Conservation (phyloP, 495 filamentous ascomycete species). For the Penicillium diatomitis region DNA sequence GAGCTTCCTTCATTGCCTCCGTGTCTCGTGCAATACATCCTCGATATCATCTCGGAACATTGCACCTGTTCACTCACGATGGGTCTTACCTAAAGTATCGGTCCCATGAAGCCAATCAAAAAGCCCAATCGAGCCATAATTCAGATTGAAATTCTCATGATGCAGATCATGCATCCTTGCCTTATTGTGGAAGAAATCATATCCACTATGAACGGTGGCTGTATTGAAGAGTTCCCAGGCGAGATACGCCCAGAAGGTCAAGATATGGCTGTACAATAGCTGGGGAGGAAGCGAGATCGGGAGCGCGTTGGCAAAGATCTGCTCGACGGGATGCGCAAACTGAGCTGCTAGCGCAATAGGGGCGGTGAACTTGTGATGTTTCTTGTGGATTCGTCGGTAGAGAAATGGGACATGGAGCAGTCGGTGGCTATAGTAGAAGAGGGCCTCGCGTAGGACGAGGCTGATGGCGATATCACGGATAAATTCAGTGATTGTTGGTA, state of each 20-base stretch:
- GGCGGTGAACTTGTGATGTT: slow-evolving; percentile 49
- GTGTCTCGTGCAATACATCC: not conserved
- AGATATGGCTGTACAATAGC: slow-evolving; percentile 35
- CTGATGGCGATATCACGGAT: slow-evolving; percentile 35
- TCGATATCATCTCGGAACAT: not conserved
- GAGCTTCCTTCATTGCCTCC: not conserved
- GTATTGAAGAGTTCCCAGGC: slow-evolving; percentile 40
- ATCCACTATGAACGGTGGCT: slow-evolving; percentile 45
- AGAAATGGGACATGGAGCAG: slow-evolving; percentile 41
- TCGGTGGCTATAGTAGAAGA: slow-evolving; percentile 51
- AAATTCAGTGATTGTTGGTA: slow-evolving; percentile 29
- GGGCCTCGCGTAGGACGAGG: slow-evolving; percentile 38
- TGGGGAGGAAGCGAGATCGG: slow-evolving; percentile 45
- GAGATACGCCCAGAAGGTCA: slow-evolving; percentile 45
- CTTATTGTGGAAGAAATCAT: slow-evolving; percentile 37
- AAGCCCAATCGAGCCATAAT: slow-evolving; percentile 28
- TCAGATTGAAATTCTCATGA: slow-evolving; percentile 31
- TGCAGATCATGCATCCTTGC: slow-evolving; percentile 47
- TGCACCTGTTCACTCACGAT: slow-evolving; percentile 6
- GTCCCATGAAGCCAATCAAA: slow-evolving; percentile 32
- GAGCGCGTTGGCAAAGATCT: slow-evolving; percentile 44
- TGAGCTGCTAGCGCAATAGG: slow-evolving; percentile 50
- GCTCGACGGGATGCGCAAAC: slow-evolving; percentile 51
- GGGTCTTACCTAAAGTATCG: slow-evolving; percentile 16
- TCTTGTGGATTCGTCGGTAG: slow-evolving; percentile 46